These are phyloP conservation scores for Cladosporium sp. DNA, from an alignment of 2,329 filamentous ascomycete species.

Conservation along the genomic window DNA sequence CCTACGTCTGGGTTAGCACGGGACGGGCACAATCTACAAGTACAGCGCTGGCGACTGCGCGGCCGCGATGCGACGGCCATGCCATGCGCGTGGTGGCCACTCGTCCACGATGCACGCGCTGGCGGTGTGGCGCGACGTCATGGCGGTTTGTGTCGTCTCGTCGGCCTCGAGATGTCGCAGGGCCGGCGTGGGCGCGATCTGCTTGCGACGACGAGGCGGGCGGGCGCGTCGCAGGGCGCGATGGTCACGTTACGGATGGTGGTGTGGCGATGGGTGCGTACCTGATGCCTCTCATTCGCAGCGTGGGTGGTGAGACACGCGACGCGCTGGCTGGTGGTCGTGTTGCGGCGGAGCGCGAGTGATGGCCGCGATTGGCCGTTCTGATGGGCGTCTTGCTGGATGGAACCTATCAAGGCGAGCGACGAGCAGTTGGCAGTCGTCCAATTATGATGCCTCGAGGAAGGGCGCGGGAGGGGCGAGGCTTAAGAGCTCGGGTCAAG, in stretches of 20 bases:
- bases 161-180: not conserved
- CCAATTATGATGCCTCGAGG: not conserved
- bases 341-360: not conserved
- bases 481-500: not conserved
- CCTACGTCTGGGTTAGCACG: slow-evolving; percentile 3
- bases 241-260: slow-evolving; percentile 10
- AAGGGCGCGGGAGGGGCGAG: not conserved
- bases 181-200: too few species aligned
- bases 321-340: slow-evolving; percentile 9
- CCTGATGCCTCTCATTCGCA: not conserved
- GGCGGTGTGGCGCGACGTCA: slow-evolving; percentile 7
- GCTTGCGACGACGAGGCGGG: not conserved
- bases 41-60: not conserved
- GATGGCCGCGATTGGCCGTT: slow-evolving; percentile 4
- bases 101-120: not conserved
- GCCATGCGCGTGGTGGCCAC: not conserved
- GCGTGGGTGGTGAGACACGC: slow-evolving; percentile 9
- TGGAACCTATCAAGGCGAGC: slow-evolving; percentile 2
- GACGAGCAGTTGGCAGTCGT: not conserved
- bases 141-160: not conserved
- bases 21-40: not conserved
- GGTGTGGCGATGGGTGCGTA: slow-evolving; percentile 2
- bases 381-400: not conserved
- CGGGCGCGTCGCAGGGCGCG: slow-evolving; percentile 1
- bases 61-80: not conserved